phyloP scores from a whole-genome alignment of 164 flowering plant genomes.

The Magnolia kwangsiensis region DNA sequence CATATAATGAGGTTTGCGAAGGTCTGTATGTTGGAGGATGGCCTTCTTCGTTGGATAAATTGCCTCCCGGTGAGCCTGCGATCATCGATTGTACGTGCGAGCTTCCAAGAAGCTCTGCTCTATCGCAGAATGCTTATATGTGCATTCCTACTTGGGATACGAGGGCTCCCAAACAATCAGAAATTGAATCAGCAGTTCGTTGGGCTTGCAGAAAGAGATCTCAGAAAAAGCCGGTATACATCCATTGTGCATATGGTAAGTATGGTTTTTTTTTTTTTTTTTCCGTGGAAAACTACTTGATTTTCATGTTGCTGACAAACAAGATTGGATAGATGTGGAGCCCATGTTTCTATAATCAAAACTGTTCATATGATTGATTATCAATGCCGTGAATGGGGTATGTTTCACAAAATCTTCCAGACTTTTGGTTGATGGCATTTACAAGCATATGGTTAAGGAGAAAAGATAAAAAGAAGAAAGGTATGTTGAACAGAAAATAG shows the following conservation, averaged over 20 bases:
- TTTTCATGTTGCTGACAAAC: neutral
- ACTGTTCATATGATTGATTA: too few species aligned
- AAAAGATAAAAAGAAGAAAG: too few species aligned
- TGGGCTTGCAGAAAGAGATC: slow-evolving; percentile 82
- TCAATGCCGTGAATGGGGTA: too few species aligned
- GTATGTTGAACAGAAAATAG: too few species aligned
- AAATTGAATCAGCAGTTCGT: slow-evolving; percentile 73
- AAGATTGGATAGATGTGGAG: neutral
- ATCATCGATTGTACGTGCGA: slow-evolving; percentile 88
- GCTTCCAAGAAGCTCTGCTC: slow-evolving; percentile 49
- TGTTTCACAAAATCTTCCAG: too few species aligned
- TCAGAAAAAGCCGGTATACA: slow-evolving; percentile 54
- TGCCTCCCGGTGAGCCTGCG: slow-evolving; percentile 84
- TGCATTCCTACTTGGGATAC: slow-evolving; percentile 92
- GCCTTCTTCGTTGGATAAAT: slow-evolving; percentile 49
- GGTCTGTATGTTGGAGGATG: slow-evolving; percentile 92
- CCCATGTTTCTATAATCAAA: neutral
- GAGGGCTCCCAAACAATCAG: slow-evolving; percentile 60
- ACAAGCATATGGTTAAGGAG: too few species aligned
- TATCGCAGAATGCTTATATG: slow-evolving; percentile 49
- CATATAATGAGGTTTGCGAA: slow-evolving; percentile 58
- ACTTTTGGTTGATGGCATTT: too few species aligned
- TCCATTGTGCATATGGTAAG: slow-evolving; percentile 90
- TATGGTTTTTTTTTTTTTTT: neutral
- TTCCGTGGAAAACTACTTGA: neutral